Evolutionary conservation across 2,329 filamentous ascomycete genomes (phyloP), one percentile per base, ranked within the genome.

Genomic region (Colletotrichum sp.): DNA sequence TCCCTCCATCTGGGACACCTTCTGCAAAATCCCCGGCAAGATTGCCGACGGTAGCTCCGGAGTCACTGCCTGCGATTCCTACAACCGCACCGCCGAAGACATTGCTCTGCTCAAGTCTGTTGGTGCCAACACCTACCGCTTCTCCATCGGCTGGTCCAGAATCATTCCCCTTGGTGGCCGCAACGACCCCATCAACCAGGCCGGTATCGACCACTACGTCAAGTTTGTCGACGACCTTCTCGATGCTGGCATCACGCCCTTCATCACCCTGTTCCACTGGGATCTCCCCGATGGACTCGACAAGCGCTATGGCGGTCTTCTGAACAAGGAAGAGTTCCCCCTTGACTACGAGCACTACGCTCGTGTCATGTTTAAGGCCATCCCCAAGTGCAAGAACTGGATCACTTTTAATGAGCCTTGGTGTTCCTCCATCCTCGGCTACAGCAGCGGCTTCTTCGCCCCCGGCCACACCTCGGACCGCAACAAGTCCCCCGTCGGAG

Each of bases 391-490:
- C 81, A 95, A 95, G 88, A 90, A 95, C 85, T 98, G 95, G 95
- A 95, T 96, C 84, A 97, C 95, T 30, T 95, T 96, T 87, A 97
- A 97, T 84, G 95, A 98, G 87, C 95, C 95, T 5, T 97, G 94
- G 92, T 98, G 95, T 86, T 95, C 92, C 78, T 92, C 93, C 68
- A 93, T 97, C 77, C 89, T 97, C 57, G 95, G 95, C 44, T 97
- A 96, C 85, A 94, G 90, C 82, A 92, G 90, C 57, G 95, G 95
- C 32, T 87, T 92, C 77, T 96, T 96, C 82, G 95, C 95, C 13
- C 95, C 95, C 1, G 95, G 95, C n/a, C 93, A 92, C 81, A 95
- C 93, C 8, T 95, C 94, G 79, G 93, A 97, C 85, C 91, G 95
- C 77, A 89, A 83, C 76, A 95, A 93, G 88, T 95, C 90, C 67